Base-by-base conservation (phyloP, 768 basidiomycete species). In the Boletales sp. region DNA sequence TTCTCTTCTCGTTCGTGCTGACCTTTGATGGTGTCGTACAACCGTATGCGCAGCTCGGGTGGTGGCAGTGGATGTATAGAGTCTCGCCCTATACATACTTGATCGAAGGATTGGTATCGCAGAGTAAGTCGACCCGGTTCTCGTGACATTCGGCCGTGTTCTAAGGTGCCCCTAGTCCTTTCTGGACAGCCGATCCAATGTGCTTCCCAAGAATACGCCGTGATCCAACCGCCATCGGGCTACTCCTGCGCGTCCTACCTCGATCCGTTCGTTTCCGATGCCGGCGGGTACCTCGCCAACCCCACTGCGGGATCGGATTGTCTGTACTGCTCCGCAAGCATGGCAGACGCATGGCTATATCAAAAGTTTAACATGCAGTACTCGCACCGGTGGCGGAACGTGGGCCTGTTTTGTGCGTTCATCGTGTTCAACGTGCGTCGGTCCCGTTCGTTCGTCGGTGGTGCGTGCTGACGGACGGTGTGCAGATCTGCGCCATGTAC, bases 11-110 rank as follows among this genome's bases (percentile, higher is more conserved):
- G 0, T 84, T 86, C 55, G 76, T 84, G 34, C 58, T 86, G 46
- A 81, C 73, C n/a, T 86, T 87, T 59, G 75, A 85, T 53, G 85
- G 84, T 52, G 82, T 87, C 34, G 60, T 88, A 4, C 86, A 88
- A 56, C 86, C 86, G 8, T 83, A 71, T 59, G 56, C 72, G 8
- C 70, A 73, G 15, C 77, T 87, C 3, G 79, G 79, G 11, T 84
- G 83, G 80, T 88, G 86, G 86, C 61, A 66, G 45, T 87, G 85
- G 84, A 84, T 86, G 84, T 87, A 77, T 53, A 71, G 62, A 47
- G 8, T 77, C 27, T 79, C 79, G 4, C 80, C 80, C 0, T 81
- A 71, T 61, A 78, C 78, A 2, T 83, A 84, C 55, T 66, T 84
- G 24, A 71, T 84, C 48, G 81, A 81, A 43, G 74, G 68, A 29